phyloP scores from a whole-genome alignment of 768 basidiomycete genomes.

The Rhodotorula babjevae region DNA sequence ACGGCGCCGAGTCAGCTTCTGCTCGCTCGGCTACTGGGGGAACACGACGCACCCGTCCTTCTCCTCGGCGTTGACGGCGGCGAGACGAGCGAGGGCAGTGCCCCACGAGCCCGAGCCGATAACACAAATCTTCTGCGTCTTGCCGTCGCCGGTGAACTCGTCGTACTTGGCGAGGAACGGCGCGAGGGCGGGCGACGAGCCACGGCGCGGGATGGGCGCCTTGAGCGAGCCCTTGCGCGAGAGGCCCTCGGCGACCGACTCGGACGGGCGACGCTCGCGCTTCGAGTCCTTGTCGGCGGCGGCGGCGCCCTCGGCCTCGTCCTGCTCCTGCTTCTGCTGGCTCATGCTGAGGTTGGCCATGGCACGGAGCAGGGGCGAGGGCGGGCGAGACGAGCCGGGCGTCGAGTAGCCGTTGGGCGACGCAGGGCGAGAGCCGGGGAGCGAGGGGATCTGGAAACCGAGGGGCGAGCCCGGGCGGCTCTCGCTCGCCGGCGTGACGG shows the following conservation, averaged over 20 bases:
- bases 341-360: slow-evolving; percentile 35
- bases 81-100: slow-evolving; percentile 37
- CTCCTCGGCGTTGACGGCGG: slow-evolving; percentile 34
- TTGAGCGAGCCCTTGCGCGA: slow-evolving; percentile 38
- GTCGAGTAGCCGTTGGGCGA: slow-evolving; percentile 28
- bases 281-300: not conserved
- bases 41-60: slow-evolving; percentile 18
- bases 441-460: slow-evolving; percentile 27
- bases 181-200: slow-evolving; percentile 29
- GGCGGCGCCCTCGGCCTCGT: not conserved
- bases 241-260: slow-evolving; percentile 11
- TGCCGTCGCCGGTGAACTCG: slow-evolving; percentile 27
- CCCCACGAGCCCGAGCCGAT: slow-evolving; percentile 38
- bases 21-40: fast-evolving
- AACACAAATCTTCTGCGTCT: slow-evolving; percentile 32
- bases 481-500: slow-evolving; percentile 8
- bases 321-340: slow-evolving; percentile 1
- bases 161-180: slow-evolving; percentile 40
- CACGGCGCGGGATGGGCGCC: slow-evolving; percentile 22
- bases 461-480: slow-evolving; percentile 12
- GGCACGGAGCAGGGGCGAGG: slow-evolving; percentile 36
- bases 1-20: not conserved
- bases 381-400: slow-evolving; percentile 37
- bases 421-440: slow-evolving; percentile 31
- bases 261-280: slow-evolving; percentile 18